phyloP scores from a whole-genome alignment of 192 early-diverging fungal genomes.

The Coemansia sp. region DNA sequence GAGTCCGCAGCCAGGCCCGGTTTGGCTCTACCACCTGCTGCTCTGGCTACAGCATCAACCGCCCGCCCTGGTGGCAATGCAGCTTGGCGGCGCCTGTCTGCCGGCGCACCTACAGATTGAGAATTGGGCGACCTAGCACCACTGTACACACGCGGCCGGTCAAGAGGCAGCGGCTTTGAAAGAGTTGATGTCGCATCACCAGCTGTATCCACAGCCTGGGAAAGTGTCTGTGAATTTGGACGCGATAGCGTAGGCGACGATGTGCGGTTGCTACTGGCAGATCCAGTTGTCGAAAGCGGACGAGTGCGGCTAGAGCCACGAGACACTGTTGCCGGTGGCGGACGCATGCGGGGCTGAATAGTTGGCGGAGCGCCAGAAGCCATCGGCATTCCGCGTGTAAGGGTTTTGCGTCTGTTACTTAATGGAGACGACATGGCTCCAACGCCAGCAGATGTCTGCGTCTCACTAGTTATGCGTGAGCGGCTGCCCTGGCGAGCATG shows the following conservation, averaged over 20 bases:
- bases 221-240: constrained; percentile 26
- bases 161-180: background rate
- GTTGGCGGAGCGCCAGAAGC: background rate
- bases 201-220: constrained; percentile 6
- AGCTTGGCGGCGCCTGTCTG: constrained; percentile 11
- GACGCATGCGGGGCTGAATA: constrained; percentile 3
- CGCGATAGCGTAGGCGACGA: constrained; percentile 37
- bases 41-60: background rate
- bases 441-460: background rate
- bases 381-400: constrained; percentile 12
- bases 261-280: constrained; percentile 33
- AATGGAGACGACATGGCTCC: constrained; percentile 19
- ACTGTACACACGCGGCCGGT: constrained; percentile 6
- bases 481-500: constrained; percentile 6
- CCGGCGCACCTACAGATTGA: background rate
- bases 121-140: constrained; percentile 4
- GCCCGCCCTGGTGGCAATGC: background rate
- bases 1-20: constrained; percentile 12
- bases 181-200: background rate
- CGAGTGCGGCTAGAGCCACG: constrained; percentile 28
- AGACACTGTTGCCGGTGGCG: constrained; percentile 34
- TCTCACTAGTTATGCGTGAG: constrained; percentile 28
- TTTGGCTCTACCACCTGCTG: background rate
- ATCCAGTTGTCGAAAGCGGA: constrained; percentile 38
- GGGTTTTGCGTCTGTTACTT: constrained; percentile 31